Evolutionary conservation across 2,329 filamentous ascomycete species (phyloP).

Genomic region (Blastomyces parvus): DNA sequence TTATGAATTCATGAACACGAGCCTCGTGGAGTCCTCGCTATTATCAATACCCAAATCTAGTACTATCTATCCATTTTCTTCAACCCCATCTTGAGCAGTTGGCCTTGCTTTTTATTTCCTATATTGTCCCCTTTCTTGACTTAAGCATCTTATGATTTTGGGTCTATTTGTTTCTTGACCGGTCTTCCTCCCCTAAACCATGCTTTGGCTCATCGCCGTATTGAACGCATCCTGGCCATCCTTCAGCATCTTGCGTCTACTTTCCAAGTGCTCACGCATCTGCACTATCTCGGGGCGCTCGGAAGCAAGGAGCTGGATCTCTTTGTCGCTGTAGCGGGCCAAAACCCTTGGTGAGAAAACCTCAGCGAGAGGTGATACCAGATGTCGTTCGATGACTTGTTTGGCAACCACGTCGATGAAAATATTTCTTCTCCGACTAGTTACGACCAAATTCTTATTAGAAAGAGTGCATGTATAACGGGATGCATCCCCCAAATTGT

Average conservation of each 20-base stretch:
- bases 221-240: constrained; percentile 8
- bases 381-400: constrained; percentile 10
- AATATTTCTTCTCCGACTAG: constrained; percentile 9
- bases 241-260: constrained; percentile 5
- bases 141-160: too few relatives aligned
- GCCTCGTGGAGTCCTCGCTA: too few relatives aligned
- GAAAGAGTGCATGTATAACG: too few relatives aligned
- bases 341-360: constrained; percentile 8
- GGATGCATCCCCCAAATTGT: too few relatives aligned
- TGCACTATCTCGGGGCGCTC: constrained; percentile 4
- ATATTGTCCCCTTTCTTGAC: too few relatives aligned
- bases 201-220: constrained; percentile 7
- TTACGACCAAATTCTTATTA: neutral
- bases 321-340: constrained; percentile 9
- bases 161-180: too few relatives aligned
- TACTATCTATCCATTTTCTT: too few relatives aligned
- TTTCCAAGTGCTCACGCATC: constrained; percentile 9
- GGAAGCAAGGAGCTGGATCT: constrained; percentile 9
- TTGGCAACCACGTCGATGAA: constrained; percentile 10
- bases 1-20: too few relatives aligned
- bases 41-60: too few relatives aligned
- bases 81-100: neutral
- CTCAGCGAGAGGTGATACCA: constrained; percentile 7
- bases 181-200: neutral
- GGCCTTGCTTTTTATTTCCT: too few relatives aligned